A percentile compares a stretch with the other conserved stretches of the same genome.
Conservation (phyloP, 176 grass and related monocot species). For the Puya raimondii region DNA sequence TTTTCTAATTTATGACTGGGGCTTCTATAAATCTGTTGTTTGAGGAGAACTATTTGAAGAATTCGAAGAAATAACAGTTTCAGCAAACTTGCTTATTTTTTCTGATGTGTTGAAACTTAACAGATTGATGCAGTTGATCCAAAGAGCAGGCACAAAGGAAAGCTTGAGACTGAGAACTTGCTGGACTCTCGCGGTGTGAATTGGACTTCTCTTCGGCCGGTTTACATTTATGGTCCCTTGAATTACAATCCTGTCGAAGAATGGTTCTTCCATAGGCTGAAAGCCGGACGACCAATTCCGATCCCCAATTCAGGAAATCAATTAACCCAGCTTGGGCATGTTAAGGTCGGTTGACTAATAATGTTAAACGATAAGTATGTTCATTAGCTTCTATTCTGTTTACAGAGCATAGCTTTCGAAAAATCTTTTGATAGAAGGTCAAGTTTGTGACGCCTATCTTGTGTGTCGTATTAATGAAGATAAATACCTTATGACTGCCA, state of each 20-base stretch:
- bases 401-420: background rate
- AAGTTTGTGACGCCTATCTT: too few relatives aligned
- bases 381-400: background rate
- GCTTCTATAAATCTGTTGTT: background rate
- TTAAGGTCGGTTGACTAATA: constrained; percentile 40
- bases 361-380: background rate
- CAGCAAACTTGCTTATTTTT: background rate
- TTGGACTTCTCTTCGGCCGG: constrained; percentile 83
- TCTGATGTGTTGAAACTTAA: background rate
- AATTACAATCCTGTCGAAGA: constrained; percentile 99
- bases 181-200: constrained; percentile 60
- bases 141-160: constrained; percentile 96
- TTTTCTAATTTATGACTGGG: background rate
- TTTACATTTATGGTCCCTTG: constrained; percentile 95
- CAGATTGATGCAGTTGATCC: constrained; percentile 82
- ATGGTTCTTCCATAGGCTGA: constrained; percentile 98
- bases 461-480: too few relatives aligned
- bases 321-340: constrained; percentile 94
- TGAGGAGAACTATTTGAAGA: background rate
- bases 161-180: constrained; percentile 92
- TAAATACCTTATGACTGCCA: too few relatives aligned
- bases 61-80: background rate
- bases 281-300: constrained; percentile 78
- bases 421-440: too few relatives aligned
- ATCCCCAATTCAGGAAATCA: constrained; percentile 73